Evolutionary conservation across 2,329 filamentous ascomycete genomes (phyloP), one percentile per base, ranked within the genome.

Genomic region (Apiospora hydei): DNA sequence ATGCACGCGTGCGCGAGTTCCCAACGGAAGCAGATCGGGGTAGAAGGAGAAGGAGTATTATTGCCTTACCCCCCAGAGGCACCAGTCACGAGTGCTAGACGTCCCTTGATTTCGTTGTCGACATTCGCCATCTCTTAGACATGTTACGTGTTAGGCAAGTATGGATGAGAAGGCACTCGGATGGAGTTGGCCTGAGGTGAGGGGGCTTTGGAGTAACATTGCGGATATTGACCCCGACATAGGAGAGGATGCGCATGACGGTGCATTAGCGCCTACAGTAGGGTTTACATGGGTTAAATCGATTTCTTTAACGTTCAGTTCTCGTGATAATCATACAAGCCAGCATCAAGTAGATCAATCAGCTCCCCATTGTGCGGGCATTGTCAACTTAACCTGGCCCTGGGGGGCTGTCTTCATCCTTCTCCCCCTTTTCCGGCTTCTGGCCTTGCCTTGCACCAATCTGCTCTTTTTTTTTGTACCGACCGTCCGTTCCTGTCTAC

Each of bases 71-170:
- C 80, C 73, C 80, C 80, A 57, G 79, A 81, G 68, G 80, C 81
- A 43, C 81, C 80, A 34, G 81, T 82, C 26, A 82, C 77, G 13
- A 82, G 79, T 64, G 80, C 81, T 47, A 82, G 74, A 21, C 81
- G 80, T 43, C 81, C 80, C 47, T 72, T 75, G 24, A 82, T 76
- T 34, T 77, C 76, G 73, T 82, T 82, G 75, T 82, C 79, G 61
- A 79, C 77, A 67, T 72, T 75, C 38, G 77, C 49, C 78, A 80
- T 81, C 18, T 38, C 57, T 26, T 61, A 61, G n/a, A 4, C 30
- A 49, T 21, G n/a, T 11, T 41, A 64, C 5, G 18, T 24, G 34
- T 64, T 8, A 18, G 24, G 57, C 41, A 41, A 21, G n/a, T 21
- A 41, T n/a, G 34, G 11, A 34, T 24, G 10, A 38, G 34, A 38